Conservation (phyloP, 495 filamentous ascomycete genomes). For the Aspergillus wentii region DNA sequence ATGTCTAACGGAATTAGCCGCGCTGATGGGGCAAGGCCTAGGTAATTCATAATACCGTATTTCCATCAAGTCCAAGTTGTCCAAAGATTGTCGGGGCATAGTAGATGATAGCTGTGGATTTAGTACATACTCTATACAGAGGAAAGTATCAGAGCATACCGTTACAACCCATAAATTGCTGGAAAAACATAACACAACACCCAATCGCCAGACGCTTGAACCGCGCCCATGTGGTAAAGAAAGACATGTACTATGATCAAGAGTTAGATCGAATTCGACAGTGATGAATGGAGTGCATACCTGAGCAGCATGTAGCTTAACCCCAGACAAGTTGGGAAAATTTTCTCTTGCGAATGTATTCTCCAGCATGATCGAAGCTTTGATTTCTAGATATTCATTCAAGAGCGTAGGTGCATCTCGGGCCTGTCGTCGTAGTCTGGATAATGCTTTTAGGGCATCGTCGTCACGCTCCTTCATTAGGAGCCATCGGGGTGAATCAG, state of each 20-base stretch:
- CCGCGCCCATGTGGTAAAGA: conserved; percentile 65
- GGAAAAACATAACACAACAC: conserved; percentile 73
- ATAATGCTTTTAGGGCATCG: conserved; percentile 64
- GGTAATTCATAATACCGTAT: no score
- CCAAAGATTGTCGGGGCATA: conserved; percentile 74
- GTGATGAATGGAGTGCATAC: conserved; percentile 9
- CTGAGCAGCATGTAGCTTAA: conserved; percentile 39
- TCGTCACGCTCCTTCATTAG: conserved; percentile 67
- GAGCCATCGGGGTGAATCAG: conserved; percentile 78
- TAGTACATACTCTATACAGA: not conserved
- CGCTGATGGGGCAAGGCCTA: no score
- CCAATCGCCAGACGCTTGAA: conserved; percentile 74
- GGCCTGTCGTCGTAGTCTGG: conserved; percentile 53
- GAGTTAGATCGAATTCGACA: no score
- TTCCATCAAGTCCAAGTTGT: conserved; percentile 58
- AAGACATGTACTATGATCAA: conserved; percentile 51
- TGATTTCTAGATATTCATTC: conserved; percentile 78
- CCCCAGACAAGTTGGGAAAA: conserved; percentile 62
- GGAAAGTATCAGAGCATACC: conserved; percentile 20
- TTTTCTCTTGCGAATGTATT: conserved; percentile 66
- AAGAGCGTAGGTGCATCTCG: conserved; percentile 56
- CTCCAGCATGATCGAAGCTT: conserved; percentile 73
- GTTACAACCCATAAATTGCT: conserved; percentile 69
- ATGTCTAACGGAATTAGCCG: no score
- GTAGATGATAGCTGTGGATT: conserved; percentile 63